These are phyloP conservation scores for Linaria vulgaris DNA, from an alignment of 257 asterid species.

Conservation along the genomic window DNA sequence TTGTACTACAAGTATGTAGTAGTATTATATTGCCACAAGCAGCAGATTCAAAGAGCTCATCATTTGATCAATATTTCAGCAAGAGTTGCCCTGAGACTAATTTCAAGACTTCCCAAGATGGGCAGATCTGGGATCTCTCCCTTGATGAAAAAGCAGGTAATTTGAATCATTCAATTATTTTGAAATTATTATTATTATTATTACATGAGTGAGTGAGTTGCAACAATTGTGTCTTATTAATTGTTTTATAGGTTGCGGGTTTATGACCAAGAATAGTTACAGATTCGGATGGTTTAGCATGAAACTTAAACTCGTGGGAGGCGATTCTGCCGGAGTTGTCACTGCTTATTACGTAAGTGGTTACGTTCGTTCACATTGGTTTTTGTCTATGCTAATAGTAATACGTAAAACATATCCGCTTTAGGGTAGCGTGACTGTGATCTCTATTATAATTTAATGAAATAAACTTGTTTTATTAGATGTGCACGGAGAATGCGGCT, in stretches of 20 bases:
- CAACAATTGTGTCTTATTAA: no score
- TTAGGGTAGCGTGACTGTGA: no score
- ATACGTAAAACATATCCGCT: no score
- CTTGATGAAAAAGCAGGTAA: constrained; percentile 70
- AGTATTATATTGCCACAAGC: constrained; percentile 34
- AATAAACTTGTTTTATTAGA: no score
- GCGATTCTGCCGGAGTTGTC: constrained; percentile 96
- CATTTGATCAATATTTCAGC: constrained; percentile 68
- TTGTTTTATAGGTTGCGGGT: constrained; percentile 81
- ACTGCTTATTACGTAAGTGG: constrained; percentile 89
- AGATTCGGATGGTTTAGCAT: constrained; percentile 99
- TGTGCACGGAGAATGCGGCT: constrained; percentile 76
- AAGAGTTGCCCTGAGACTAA: constrained; percentile 73
- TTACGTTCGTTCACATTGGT: no score
- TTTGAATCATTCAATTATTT: not conserved
- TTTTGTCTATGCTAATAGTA: no score
- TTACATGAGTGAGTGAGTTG: no score
- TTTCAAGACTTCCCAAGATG: constrained; percentile 87
- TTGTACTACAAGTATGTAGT: constrained; percentile 24
- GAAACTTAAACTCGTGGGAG: constrained; percentile 80
- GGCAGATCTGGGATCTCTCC: constrained; percentile 87
- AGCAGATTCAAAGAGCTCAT: constrained; percentile 29
- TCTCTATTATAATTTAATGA: no score
- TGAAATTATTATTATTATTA: no score
- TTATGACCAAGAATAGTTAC: constrained; percentile 70